These are phyloP conservation scores for Coprinopsis cinerea DNA, from an alignment of 768 basidiomycete genomes.

Conservation along the genomic window DNA sequence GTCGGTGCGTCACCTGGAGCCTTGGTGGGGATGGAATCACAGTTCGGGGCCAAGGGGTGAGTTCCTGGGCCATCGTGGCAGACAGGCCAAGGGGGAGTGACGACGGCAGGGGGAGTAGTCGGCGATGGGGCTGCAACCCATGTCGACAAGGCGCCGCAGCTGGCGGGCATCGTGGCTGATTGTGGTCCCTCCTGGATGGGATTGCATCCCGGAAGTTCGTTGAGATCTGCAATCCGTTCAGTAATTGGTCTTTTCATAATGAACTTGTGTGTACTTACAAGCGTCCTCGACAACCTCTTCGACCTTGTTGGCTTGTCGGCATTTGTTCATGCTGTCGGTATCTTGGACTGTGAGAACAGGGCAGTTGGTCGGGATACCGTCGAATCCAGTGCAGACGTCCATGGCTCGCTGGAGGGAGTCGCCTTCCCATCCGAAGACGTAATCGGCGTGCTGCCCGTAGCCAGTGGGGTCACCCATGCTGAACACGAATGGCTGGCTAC, in stretches of 20 bases:
- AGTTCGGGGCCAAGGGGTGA: slow-evolving; percentile 1
- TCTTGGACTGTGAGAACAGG: slow-evolving; percentile 1
- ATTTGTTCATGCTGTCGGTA: slow-evolving; percentile 4
- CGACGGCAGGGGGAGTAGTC: neutral
- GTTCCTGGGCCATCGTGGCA: slow-evolving; percentile 4
- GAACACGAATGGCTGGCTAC: slow-evolving; percentile 17
- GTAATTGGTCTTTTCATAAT: neutral
- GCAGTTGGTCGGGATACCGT: slow-evolving; percentile 1
- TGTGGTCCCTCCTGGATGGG: slow-evolving; percentile 1
- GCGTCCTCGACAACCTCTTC: neutral
- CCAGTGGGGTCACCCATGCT: slow-evolving; percentile 17
- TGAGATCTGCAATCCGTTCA: neutral
- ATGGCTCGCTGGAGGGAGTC: slow-evolving; percentile 5
- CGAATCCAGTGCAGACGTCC: slow-evolving; percentile 3
- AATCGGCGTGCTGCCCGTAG: slow-evolving; percentile 4
- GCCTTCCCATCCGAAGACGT: slow-evolving; percentile 7
- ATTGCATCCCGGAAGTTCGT: slow-evolving; percentile 6
- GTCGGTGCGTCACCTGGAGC: no score
- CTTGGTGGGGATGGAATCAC: neutral
- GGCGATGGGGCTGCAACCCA: neutral
- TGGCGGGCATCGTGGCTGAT: neutral
- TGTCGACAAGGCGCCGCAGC: neutral
- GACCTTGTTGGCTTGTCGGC: slow-evolving; percentile 3
- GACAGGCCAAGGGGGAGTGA: slow-evolving; percentile 3
- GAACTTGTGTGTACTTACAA: neutral